phyloP scores from a whole-genome alignment of 2,329 filamentous ascomycete species.

The Colletotrichum navitas region DNA sequence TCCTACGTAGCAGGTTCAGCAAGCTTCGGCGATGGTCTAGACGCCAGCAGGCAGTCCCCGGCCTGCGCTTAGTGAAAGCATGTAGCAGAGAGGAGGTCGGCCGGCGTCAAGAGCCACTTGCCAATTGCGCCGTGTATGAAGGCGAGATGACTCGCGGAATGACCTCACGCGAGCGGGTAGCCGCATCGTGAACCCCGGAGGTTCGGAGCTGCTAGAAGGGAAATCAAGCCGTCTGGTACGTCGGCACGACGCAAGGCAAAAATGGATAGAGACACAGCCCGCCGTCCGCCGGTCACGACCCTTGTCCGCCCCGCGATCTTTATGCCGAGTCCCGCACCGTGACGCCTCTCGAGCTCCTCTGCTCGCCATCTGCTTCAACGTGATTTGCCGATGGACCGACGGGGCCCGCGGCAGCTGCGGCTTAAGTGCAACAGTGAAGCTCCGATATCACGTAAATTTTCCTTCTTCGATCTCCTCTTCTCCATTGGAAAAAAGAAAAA shows the following conservation, averaged over 20 bases:
- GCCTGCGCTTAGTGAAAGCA: constrained; percentile 3
- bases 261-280: neutral
- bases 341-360: constrained; percentile 26
- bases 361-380: constrained; percentile 28
- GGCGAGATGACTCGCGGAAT: constrained; percentile 35
- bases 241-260: constrained; percentile 32
- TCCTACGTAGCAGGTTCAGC: constrained; percentile 6
- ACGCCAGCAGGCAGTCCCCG: constrained; percentile 31
- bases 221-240: neutral
- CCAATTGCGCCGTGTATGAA: neutral
- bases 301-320: constrained; percentile 39
- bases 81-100: constrained; percentile 5
- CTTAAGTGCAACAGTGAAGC: constrained; percentile 24
- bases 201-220: constrained; percentile 33
- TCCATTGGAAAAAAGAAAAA: neutral
- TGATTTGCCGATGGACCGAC: constrained; percentile 38
- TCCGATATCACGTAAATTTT: constrained; percentile 34
- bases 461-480: constrained; percentile 30
- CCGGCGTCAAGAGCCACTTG: constrained; percentile 21
- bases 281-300: constrained; percentile 25
- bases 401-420: constrained; percentile 37
- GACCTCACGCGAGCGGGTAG: constrained; percentile 32
- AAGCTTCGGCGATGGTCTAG: constrained; percentile 34
- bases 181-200: constrained; percentile 25
- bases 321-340: constrained; percentile 32